Evolutionary conservation across 495 filamentous ascomycete genomes (phyloP), one percentile per base, ranked within the genome.

Genomic region (Staphylotrichum longicolle): DNA sequence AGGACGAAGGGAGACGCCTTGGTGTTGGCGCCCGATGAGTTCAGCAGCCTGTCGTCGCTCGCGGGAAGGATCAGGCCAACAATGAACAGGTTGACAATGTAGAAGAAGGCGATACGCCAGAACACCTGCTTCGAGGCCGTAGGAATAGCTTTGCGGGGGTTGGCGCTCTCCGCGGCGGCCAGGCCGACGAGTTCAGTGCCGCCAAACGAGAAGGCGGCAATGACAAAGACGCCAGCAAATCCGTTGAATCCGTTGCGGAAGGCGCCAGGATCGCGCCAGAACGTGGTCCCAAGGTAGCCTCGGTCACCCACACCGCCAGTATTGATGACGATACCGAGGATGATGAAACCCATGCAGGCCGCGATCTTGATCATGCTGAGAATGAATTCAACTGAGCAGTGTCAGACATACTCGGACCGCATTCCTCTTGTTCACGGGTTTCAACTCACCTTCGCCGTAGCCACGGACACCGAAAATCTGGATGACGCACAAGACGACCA

Each of bases 91-190:
- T 79, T 82, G 51, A 87, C 65, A 49, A 87, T 74, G 74, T 95
- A 96, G 80, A 96, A 95, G 77, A 95, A 83, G 57, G 88, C 71
- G 68, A 96, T 90, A 54, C 91, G 88, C 80, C 89, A 93, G 74
- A 96, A 93, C 57, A 91, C 90, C 58, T 90, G 85, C 47, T 87
- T 87, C 9, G 87, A 87, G 5, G 91, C 92, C 60, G 82, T 81
- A 53, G 91, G 91, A 58, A 96, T 85, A 53, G 89, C 88, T 66
- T 84, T 85, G 39, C 86, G 79, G 3, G 91, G 92, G 62, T 90
- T 90, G 30, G 82, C 83, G 60, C 90, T 87, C 73, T 96, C 91
- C 61, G 89, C 88, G 11, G 88, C 91, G 0, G 91, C 88, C 12
- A 94, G 81, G 53, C 83, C 87, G 33, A 90, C 82, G 65, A 87